Evolutionary conservation across 306 rosid genomes (phyloP).

Genomic region (Ammopiptanthus mongolicus): DNA sequence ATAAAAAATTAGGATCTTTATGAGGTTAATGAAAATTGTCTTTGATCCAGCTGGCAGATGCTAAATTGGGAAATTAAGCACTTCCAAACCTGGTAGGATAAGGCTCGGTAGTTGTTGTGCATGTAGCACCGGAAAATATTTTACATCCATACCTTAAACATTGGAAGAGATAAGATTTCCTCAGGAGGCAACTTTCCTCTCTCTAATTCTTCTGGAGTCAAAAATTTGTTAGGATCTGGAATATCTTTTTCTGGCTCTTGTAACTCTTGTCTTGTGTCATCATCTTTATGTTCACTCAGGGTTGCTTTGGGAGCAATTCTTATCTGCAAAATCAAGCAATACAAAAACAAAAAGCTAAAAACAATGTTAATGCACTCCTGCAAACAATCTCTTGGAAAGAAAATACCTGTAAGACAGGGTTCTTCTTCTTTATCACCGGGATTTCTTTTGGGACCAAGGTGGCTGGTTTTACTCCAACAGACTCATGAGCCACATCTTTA

Average conservation of each 20-base stretch:
- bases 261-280: conserved; percentile 29
- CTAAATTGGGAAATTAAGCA: not conserved
- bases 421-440: conserved; percentile 74
- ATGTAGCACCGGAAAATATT: not conserved
- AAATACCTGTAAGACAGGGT: conserved; percentile 64
- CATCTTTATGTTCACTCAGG: conserved; percentile 47
- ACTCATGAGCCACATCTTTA: conserved; percentile 81
- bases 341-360: not conserved
- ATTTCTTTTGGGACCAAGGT: conserved; percentile 84
- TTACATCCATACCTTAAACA: conserved; percentile 70
- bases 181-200: conserved; percentile 77
- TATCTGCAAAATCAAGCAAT: conserved; percentile 53
- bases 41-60: not conserved
- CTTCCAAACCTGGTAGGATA: not conserved
- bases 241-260: conserved; percentile 51
- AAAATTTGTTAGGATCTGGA: conserved; percentile 45
- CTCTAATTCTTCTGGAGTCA: conserved; percentile 69
- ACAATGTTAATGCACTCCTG: conserved; percentile 4
- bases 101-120: not conserved
- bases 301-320: conserved; percentile 58
- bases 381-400: conserved; percentile 22
- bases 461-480: conserved; percentile 83
- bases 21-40: not conserved
- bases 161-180: conserved; percentile 88
- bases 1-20: not conserved